Base-by-base conservation (phyloP, 495 filamentous ascomycete species). In the Durotheca rogersii region DNA sequence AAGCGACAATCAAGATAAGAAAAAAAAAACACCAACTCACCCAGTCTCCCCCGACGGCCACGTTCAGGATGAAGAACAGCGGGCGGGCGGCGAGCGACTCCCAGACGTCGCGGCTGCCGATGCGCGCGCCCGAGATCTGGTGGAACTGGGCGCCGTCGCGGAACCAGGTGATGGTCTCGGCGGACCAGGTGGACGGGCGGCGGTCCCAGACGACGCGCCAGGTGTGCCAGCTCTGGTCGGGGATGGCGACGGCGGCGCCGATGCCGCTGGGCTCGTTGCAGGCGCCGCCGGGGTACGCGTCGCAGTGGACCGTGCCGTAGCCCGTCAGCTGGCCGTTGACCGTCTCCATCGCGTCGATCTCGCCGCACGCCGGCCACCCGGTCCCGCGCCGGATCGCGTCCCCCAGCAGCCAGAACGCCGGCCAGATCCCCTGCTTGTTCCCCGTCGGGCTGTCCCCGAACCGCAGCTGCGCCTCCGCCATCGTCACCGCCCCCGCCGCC, bases 371-470 rank as follows among this genome's bases (percentile, higher is more conserved):
- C 0, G 76, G 76, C 76, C 76, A 79, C 2, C 27, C 21, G 0
- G 60, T 68, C 1, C 72, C 70, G 18, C 64, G 40, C 4, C 72
- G 66, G 25, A 77, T 56, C 9, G 61, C 55, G 41, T 72, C 42
- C 1, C 76, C 76, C n/a, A 80, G 65, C 21, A 75, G 44, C 76
- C 75, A 80, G 60, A 77, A 80, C 0, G 75, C 76, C 0, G 76
- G 76, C 76, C 76, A 80, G 56, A 78, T 70, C 5, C 76, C 76
- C 52, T 72, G 65, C 58, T 77, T 72, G 12, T 65, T 59, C n/a
- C 32, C 31, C 19, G 48, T 36, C 7, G 51, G 9, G 51, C 68
- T 70, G 36, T 46, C 51, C 25, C 76, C 76, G 43, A 79, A 71
- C 11, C 70, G 65, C 25, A 78, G 62, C 25, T 48, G 38, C 10